Base-by-base conservation (phyloP, 495 filamentous ascomycete genomes). In the Lineolata rhizophorae region DNA sequence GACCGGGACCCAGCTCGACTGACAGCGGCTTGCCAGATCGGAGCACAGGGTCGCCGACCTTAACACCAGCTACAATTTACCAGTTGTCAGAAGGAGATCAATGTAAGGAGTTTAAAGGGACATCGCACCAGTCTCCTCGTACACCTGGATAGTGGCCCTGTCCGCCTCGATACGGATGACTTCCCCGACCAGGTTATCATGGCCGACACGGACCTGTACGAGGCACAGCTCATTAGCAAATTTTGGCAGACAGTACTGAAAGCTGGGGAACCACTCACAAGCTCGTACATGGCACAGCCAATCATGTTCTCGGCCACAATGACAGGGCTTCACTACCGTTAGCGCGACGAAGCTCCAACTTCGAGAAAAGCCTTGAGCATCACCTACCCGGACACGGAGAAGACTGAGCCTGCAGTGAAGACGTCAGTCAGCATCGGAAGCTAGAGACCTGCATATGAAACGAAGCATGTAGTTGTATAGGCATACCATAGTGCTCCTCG, bases 251-350 rank as follows among this genome's bases (percentile, higher is more conserved):
- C 5, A 3, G 1, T 27, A 34, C 18, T 18, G 27, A 35, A 12
- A 36, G 6, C 28, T 17, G 17, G 27, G 37, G 31, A 40, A 25
- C 22, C 10, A 35, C 64, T 38, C 57, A 85, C 85, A 67, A 99
- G 60, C 61, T 99, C 87, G 65, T 99, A 94, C 90, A 99, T 95
- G 48, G 87, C 83, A 72, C 87, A 90, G 49, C 87, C 87, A 49
- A 83, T 77, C 84, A 95, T 93, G 53, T 94, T 71, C 62, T 95
- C 84, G 50, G 90, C 87, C 43, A 95, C 71, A 42, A 95, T 73
- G 59, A 99, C 87, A 44, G 87, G 90, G 32, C 83, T 87, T 48
- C 46, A 49, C 36, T 55, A 47, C 35, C 51, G 41, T 32, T 48
- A 43, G 27, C 32, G 12, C 9, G 21, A 27, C 32, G 40, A 27